Evolutionary conservation across 805 yeast genomes (phyloP), one percentile per base, ranked within the genome.

Genomic region (Diddensiella transvaalensis): DNA sequence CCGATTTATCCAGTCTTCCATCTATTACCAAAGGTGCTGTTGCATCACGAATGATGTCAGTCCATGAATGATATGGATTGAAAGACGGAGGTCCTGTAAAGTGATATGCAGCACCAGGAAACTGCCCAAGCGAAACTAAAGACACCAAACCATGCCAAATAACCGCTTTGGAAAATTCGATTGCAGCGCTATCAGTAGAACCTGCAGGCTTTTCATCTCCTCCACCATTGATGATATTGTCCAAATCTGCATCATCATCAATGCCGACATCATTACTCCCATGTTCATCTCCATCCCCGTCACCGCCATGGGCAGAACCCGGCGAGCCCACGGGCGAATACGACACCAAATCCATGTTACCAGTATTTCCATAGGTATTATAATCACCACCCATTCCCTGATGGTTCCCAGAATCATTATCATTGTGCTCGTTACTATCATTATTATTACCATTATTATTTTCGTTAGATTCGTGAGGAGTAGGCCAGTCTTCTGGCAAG

Each of bases 1-100:
- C 70, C 3, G 53, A 47, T 3, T 69, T 59, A 57, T 78, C 81
- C 40, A 87, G 69, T 47, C 88, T 71, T 2, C 95, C 95, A 51
- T 79, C 82, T 40, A 86, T 66, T 24, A 68, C 67, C 54, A 81
- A 36, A n/a, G 60, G 56, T n/a, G 46, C 42, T 11, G 40, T 40
- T 15, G 52, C 21, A 46, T 55, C 53, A n/a, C 60, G 32, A 6
- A 53, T 40, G 2, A 47, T 22, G 3, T 53, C 46, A n/a, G 48
- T 44, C 68, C 67, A 64, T 18, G 48, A 24, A 22, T 40, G 45
- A 10, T 26, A 26, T 11, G 54, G 51, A 17, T 44, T 44, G 40
- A 53, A 29, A 52, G 47, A 48, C 67, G 63, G 50, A 42, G 32
- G 59, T 5, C 49, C 47, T 35, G 22, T 46, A 23, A 75, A 59